A percentile compares a stretch with the other conserved stretches of the same genome.
Evolutionary conservation across 306 rosid species (phyloP).

Genomic region (Vigna angularis): DNA sequence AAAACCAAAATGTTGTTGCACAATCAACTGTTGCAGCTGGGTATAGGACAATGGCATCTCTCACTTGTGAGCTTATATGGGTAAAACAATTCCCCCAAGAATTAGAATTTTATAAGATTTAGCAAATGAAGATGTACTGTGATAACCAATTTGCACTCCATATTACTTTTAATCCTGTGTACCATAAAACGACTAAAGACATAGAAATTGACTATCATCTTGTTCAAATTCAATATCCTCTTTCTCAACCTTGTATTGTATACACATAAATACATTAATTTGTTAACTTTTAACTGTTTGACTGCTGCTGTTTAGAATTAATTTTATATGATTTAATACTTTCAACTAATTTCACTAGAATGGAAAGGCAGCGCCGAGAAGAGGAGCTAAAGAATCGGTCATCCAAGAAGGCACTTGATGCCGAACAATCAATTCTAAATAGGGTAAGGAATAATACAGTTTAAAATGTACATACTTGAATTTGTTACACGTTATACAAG

Average conservation of each 20-base stretch:
- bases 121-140: too few species aligned
- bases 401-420: constrained; percentile 56
- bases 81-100: too few species aligned
- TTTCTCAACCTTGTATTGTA: constrained; percentile 5
- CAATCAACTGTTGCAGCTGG: too few species aligned
- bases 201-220: too few species aligned
- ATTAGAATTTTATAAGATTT: too few species aligned
- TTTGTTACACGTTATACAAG: constrained; percentile 4
- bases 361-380: constrained; percentile 73
- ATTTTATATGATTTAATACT: constrained; percentile 31
- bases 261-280: background rate
- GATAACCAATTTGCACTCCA: too few species aligned
- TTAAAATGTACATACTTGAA: constrained; percentile 29
- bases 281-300: background rate
- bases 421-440: constrained; percentile 60
- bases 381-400: constrained; percentile 65
- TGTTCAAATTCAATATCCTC: constrained; percentile 23
- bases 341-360: constrained; percentile 50
- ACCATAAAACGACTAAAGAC: too few species aligned
- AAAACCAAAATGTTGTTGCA: too few species aligned
- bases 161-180: too few species aligned
- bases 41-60: too few species aligned
- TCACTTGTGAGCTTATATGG: too few species aligned
- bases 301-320: constrained; percentile 22
- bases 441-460: constrained; percentile 51